Evolutionary conservation across 257 asterid species (phyloP), one percentile per base, ranked within the genome.

Genomic region (Leonotis leonurus): DNA sequence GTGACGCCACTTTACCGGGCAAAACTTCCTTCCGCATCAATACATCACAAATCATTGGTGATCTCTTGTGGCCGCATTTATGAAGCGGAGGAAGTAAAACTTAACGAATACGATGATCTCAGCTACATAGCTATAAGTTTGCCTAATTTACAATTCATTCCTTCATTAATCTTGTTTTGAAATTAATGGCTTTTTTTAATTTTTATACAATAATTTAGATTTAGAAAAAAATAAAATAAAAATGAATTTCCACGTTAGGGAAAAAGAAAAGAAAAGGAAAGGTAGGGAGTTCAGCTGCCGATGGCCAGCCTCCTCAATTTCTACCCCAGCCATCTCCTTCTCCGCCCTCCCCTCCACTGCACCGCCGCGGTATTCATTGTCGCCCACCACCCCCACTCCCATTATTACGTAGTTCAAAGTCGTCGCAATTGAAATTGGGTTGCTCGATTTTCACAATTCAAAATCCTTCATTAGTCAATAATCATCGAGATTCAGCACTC

Each of bases 1-100:
- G 57, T 50, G 37, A 50, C 67, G 33, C 12, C 56, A 62, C 24
- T 36, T 56, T 70, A 87, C 98, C 98, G 71, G 80, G 79, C 44
- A 66, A 52, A 73, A 46, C 77, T 61, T 80, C 85, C 70, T 71
- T 70, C 36, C 79, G 80, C 76, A 85, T 82, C 58, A 73, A 77
- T 60, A 79, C 75, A 61, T 84, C 83, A 57, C 62, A 59, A 49
- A 27, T 60, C 57, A 44, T 68, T 8, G 95, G 83, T 62, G 82
- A 69, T 51, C n/a, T n/a, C n/a, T n/a, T n/a, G n/a, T n/a, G n/a
- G n/a, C n/a, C n/a, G n/a, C n/a, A n/a, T n/a, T n/a, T n/a, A n/a
- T n/a, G n/a, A n/a, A n/a, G n/a, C n/a, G n/a, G n/a, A n/a, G n/a
- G n/a, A n/a, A n/a, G n/a, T n/a, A n/a, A n/a, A n/a, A n/a, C n/a